phyloP scores from a whole-genome alignment of 805 yeast genomes.

The Pichia paraexigua region DNA sequence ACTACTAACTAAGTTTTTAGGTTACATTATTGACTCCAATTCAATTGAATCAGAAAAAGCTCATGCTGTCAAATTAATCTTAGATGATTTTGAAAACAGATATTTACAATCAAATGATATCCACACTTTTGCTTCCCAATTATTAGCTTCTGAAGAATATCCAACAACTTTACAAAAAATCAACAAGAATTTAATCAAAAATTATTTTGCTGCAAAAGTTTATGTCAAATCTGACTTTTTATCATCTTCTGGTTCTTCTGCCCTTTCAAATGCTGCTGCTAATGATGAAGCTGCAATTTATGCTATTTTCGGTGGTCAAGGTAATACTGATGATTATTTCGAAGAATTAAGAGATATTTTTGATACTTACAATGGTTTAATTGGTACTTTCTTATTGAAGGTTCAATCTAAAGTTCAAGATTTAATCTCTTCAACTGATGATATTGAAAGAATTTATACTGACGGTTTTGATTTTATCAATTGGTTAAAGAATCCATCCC shows the following conservation, averaged over 20 bases:
- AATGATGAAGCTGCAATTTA: conserved; percentile 51
- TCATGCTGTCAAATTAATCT: conserved; percentile 60
- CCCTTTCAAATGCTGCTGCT: conserved; percentile 59
- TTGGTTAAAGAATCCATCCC: conserved; percentile 81
- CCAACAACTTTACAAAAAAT: conserved; percentile 68
- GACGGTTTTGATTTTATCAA: conserved; percentile 84
- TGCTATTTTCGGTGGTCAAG: conserved; percentile 98
- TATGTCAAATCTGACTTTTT: conserved; percentile 18
- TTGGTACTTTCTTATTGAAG: conserved; percentile 60
- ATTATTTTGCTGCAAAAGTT: conserved; percentile 50
- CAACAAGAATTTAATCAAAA: conserved; percentile 59
- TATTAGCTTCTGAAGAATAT: conserved; percentile 47
- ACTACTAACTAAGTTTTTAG: conserved; percentile 75
- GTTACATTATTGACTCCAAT: conserved; percentile 41
- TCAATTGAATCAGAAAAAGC: conserved; percentile 24
- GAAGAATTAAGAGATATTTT: conserved; percentile 89
- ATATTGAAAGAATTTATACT: conserved; percentile 80
- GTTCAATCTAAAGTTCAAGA: conserved; percentile 61
- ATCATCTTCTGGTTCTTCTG: conserved; percentile 15
- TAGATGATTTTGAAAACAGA: conserved; percentile 78
- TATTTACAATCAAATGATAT: conserved; percentile 73
- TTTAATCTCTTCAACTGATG: conserved; percentile 63
- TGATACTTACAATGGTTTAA: conserved; percentile 65
- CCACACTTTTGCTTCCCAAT: conserved; percentile 75
- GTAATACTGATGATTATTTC: conserved; percentile 95